Conservation (phyloP, 805 yeast species). For the Hanseniaspora hatyaiensis region DNA sequence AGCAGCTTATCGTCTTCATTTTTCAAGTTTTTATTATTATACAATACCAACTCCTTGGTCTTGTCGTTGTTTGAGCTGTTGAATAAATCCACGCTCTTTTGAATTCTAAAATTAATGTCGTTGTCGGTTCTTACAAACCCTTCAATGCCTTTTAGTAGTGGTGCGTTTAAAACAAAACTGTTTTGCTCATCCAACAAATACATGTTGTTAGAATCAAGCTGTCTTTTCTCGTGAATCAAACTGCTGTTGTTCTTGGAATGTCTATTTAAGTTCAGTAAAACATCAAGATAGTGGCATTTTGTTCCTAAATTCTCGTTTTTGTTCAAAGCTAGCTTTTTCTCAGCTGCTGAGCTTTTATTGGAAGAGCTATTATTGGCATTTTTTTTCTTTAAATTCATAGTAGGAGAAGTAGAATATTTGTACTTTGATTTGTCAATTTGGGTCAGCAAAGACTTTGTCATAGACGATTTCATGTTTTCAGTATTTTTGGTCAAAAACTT, state of each 20-base stretch:
- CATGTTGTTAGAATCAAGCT: neutral
- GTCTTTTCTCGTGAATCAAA: neutral
- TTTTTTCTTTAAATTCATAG: neutral
- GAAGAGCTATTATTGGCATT: no score
- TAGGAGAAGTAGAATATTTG: neutral
- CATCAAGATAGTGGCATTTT: constrained; percentile 9
- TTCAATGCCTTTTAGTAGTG: constrained; percentile 7
- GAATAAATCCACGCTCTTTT: neutral
- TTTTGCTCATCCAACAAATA: constrained; percentile 1
- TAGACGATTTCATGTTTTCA: constrained; percentile 6
- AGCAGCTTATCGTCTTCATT: constrained; percentile 12
- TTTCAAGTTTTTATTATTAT: constrained; percentile 10
- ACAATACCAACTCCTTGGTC: constrained; percentile 6
- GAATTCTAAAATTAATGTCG: constrained; percentile 1
- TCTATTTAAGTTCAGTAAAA: constrained; percentile 3
- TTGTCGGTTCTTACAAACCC: constrained; percentile 12
- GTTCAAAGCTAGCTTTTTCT: no score
- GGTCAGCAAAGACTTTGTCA: constrained; percentile 3
- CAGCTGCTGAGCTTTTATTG: no score
- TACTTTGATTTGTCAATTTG: constrained; percentile 3
- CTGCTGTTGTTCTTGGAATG: neutral
- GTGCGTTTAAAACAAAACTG: constrained; percentile 10
- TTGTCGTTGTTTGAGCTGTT: neutral
- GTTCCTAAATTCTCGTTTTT: constrained; percentile 1
- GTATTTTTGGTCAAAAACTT: neutral